phyloP scores from a whole-genome alignment of 352 stramenopile genomes.

The Pythium sp. region DNA sequence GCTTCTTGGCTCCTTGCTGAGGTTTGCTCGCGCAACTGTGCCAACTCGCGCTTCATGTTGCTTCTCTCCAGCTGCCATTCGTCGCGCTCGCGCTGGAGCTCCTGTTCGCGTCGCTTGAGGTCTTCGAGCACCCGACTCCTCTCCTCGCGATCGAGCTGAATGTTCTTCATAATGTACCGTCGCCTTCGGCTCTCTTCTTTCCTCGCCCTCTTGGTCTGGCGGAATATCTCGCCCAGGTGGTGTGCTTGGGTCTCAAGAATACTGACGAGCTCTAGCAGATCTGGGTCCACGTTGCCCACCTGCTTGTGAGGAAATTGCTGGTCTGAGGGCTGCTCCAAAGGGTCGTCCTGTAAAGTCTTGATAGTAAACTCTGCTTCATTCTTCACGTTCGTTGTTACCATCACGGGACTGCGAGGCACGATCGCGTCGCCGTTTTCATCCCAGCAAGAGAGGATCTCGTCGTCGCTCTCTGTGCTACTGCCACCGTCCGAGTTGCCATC shows the following conservation, averaged over 20 bases:
- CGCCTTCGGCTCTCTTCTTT: neutral
- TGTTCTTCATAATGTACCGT: neutral
- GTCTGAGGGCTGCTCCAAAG: neutral
- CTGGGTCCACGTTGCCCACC: neutral
- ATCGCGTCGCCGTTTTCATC: neutral
- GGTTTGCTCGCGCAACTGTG: neutral
- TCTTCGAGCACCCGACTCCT: neutral
- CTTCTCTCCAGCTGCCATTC: neutral
- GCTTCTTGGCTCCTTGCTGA: neutral
- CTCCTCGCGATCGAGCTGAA: neutral
- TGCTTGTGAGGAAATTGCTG: neutral
- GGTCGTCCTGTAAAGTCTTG: neutral
- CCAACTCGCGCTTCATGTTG: neutral
- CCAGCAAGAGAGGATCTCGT: neutral
- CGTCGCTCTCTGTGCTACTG: constrained; percentile 1
- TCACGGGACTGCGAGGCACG: neutral
- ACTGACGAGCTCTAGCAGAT: neutral
- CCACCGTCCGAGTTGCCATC: neutral
- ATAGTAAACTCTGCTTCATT: neutral
- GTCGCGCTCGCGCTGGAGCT: neutral
- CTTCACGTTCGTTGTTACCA: neutral
- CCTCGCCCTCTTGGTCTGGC: neutral
- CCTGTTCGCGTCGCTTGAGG: neutral
- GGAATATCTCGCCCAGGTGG: neutral
- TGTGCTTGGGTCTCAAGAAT: neutral